Base-by-base conservation (phyloP, 163 green algal species). In the Chloromonas sp. region DNA sequence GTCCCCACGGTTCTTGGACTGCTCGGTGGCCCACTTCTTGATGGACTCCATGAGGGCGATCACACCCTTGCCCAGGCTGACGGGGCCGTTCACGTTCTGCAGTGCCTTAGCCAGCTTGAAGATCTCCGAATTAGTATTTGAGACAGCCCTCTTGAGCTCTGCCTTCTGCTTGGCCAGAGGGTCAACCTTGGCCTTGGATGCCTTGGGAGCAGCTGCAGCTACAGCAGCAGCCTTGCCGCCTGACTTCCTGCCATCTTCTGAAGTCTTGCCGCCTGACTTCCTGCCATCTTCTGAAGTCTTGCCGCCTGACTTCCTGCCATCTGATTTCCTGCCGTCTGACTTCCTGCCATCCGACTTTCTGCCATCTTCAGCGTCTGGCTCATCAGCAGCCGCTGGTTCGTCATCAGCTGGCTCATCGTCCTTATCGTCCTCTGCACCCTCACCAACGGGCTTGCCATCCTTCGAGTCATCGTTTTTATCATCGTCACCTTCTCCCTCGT, bases 21-120 rank as follows among this genome's bases (percentile, higher is more conserved):
- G 5, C 5, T 74, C 66, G 5, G 66, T 11, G 5, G 66, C 66
- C 66, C 66, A 74, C 66, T 74, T 74, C 66, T 74, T 74, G 66
- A 74, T 11, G 66, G 5, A 5, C 66, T 74, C 66, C 5, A 74
- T 15, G 66, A 74, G 5, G 66, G 66, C 66, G 66, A 74, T 5
- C 66, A 74, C 66, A 11, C 66, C 66, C 5, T 11, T 11, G 66
- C 66, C 78, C 1, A 86, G 1, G 77, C 60, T 84, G 77, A 86
- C 61, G 0, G 61, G 61, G 14, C 83, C 83, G 62, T 83, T 83
- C 77, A 80, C 58, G 78, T 58, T 80, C 1, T 14, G 5, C 61
- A 2, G 13, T n/a, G 36, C 57, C 83, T 86, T 86, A 62, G 36
- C 70, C n/a, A 86, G 83, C 78, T 86, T 86, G 77, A 86, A 86